Evolutionary conservation across 495 filamentous ascomycete species (phyloP), one percentile per base, ranked within the genome.

Genomic region (Penicillium salamii): DNA sequence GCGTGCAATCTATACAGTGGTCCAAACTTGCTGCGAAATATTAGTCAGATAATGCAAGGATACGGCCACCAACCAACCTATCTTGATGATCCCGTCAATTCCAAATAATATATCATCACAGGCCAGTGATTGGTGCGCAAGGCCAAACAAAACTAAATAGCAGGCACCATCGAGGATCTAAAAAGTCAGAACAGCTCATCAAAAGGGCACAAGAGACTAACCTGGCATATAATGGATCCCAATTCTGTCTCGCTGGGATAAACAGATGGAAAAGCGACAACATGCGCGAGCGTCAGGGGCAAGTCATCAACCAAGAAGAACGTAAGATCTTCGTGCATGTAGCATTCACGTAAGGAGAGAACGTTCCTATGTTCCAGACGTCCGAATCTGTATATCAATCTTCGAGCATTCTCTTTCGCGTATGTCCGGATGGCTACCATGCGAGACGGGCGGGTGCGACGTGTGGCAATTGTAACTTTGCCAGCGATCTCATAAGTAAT

Each of bases 381-480:
- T 29, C 43, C 19, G 18, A 46, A 50, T 50, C 39, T 35, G 9
- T 36, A 13, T 17, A 50, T 50, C 12, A 50, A 35, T 33, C 48
- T 28, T 21, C 29, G 39, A 35, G 48, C 20, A 28, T 50, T 28
- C 24, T 50, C 8, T 36, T 34, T 50, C 5, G 3, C 5, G 14
- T 50, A 50, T 42, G 3, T 50, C 24, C 29, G 19, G 32, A 50
- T 50, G 39, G 48, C 48, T 23, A 50, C 48, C 29, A 50, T 37
- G 20, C 29, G 39, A 43, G 39, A 43, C 12, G 39, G 48, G 38
- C 29, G 23, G 23, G 23, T 26, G 23, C 23, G 23, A 8, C 8
- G 23, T 26, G 23, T 26, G 23, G 23, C 8, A 42, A 50, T 50
- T 15, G 20, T 43, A 18, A 50, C 39, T 35, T 50, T 35, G 2